Percentiles rank a stretch among this genome's conserved stretches.
These are phyloP conservation scores for Collybia sp. DNA, from an alignment of 768 basidiomycete species.

Conservation along the genomic window DNA sequence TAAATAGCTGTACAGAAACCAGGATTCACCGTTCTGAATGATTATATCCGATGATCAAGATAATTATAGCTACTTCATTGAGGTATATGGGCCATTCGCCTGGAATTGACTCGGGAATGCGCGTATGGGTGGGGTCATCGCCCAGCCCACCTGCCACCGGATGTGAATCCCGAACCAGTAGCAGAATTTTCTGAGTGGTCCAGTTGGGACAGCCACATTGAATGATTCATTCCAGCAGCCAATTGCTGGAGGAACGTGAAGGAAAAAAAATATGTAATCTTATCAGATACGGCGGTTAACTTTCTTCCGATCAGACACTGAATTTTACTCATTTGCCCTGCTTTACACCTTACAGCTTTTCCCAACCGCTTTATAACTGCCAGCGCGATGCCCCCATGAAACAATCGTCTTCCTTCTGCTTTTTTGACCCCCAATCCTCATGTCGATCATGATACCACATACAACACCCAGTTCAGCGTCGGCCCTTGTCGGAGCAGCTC, in stretches of 20 bases:
- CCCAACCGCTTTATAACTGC: constrained; percentile 24
- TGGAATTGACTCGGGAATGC: constrained; percentile 2
- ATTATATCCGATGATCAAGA: too few relatives aligned
- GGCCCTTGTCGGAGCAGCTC: constrained; percentile 9
- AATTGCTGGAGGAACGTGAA: not conserved
- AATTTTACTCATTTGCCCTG: constrained; percentile 5
- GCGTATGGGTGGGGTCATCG: too few relatives aligned
- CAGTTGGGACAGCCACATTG: not conserved
- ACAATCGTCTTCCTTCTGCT: constrained; percentile 16
- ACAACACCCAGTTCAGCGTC: constrained; percentile 24
- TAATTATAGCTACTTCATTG: not conserved
- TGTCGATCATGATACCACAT: constrained; percentile 32
- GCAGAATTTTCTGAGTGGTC: not conserved
- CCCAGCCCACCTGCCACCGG: too few relatives aligned
- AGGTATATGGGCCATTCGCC: constrained; percentile 24
- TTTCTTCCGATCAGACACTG: constrained; percentile 8
- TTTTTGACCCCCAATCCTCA: constrained; percentile 8
- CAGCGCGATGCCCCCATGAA: constrained; percentile 18
- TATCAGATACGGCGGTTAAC: constrained; percentile 20
- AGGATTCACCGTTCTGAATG: too few relatives aligned
- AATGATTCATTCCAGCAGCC: too few relatives aligned
- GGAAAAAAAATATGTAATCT: constrained; percentile 11
- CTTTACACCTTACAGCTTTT: constrained; percentile 10
- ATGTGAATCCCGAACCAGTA: not conserved
- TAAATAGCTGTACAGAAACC: too few relatives aligned